Evolutionary conservation across 371 early-diverging fungal genomes (phyloP).

Genomic region (Mortierella sp.): DNA sequence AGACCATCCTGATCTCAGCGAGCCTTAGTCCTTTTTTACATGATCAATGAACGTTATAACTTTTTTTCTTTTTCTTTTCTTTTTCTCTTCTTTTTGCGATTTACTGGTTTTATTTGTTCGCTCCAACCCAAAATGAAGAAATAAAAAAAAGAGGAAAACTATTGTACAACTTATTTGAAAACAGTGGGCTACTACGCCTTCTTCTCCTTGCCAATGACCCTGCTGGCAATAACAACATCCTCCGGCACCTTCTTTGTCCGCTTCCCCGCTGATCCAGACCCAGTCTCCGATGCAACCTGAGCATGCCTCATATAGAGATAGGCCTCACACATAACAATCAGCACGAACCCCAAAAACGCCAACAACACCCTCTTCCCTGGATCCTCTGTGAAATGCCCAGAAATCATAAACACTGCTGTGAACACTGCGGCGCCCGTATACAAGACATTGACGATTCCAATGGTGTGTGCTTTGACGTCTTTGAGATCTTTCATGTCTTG

Average conservation of each 20-base stretch:
- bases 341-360: conserved; percentile 38
- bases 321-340: conserved; percentile 51
- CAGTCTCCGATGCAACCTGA: background rate
- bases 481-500: conserved; percentile 47
- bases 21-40: conserved; percentile 5
- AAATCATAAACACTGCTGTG: conserved; percentile 51
- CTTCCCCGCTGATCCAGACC: conserved; percentile 11
- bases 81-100: background rate
- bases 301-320: conserved; percentile 49
- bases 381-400: conserved; percentile 43
- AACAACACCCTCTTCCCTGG: conserved; percentile 50
- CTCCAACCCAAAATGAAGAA: background rate
- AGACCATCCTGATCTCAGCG: conserved; percentile 23
- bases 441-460: conserved; percentile 49
- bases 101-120: background rate
- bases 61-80: background rate
- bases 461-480: conserved; percentile 42
- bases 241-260: conserved; percentile 16
- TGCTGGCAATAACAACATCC: conserved; percentile 27
- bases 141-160: background rate
- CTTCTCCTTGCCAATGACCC: conserved; percentile 27
- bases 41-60: background rate
- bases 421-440: conserved; percentile 54
- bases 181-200: background rate
- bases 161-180: background rate